Evolutionary conservation across 2,329 filamentous ascomycete species (phyloP).

Genomic region (Colletotrichum magnum): DNA sequence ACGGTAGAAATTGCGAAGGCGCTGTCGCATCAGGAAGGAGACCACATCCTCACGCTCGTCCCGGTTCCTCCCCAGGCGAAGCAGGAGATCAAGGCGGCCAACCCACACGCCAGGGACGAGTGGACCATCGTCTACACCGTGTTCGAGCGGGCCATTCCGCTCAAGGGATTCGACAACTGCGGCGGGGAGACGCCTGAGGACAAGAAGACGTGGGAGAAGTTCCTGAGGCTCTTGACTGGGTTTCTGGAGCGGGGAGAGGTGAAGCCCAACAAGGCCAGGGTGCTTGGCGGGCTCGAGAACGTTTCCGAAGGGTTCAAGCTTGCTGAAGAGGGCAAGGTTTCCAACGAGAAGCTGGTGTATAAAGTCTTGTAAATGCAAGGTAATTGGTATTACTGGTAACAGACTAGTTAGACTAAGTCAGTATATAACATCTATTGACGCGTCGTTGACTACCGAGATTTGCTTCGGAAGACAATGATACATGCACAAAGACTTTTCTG

Average conservation of each 20-base stretch:
- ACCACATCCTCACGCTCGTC: constrained; percentile 48
- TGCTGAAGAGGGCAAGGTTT: background rate
- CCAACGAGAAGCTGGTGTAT: constrained; percentile 13
- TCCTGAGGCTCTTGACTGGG: constrained; percentile 5
- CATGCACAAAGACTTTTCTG: no score
- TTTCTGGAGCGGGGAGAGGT: background rate
- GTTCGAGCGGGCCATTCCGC: constrained; percentile 11
- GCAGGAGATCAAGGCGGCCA: constrained; percentile 12
- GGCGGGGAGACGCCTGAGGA: constrained; percentile 20
- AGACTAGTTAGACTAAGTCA: no score
- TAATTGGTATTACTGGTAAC: no score
- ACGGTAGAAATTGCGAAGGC: constrained; percentile 45
- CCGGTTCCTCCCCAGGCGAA: background rate
- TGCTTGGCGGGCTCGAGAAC: background rate
- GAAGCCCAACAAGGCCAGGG: background rate
- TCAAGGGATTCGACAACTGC: constrained; percentile 10
- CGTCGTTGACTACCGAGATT: no score
- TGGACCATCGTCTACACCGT: constrained; percentile 11
- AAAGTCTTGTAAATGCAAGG: constrained; percentile 3
- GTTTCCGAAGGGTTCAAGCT: constrained; percentile 6
- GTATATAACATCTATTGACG: no score
- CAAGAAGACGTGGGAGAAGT: constrained; percentile 24
- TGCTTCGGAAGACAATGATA: no score
- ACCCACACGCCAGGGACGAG: constrained; percentile 1
- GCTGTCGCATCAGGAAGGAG: constrained; percentile 44